Evolutionary conservation across 495 filamentous ascomycete genomes (phyloP).

Genomic region (Terfezia claveryi): DNA sequence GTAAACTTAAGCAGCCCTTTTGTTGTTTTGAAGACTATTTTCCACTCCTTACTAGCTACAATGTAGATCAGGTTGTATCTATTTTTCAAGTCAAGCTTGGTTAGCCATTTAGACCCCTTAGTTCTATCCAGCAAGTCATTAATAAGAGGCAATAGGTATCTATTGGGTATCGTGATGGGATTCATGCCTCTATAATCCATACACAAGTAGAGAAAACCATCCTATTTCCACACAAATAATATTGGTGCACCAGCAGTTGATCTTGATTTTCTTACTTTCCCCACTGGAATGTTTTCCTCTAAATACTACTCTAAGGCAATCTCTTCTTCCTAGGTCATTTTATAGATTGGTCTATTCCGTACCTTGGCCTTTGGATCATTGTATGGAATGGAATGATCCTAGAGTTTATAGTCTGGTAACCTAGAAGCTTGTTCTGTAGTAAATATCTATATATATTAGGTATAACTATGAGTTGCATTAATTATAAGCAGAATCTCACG

Average conservation of each 20-base stretch:
- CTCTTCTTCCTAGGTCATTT: neutral
- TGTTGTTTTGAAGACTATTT: conserved; percentile 4
- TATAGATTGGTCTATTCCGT: neutral
- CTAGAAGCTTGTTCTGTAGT: neutral
- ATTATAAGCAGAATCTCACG: no score
- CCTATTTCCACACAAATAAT: conserved; percentile 21
- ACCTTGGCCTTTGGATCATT: neutral
- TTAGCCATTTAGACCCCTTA: conserved; percentile 8
- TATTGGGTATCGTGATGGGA: neutral
- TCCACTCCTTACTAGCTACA: conserved; percentile 6
- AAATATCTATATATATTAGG: no score
- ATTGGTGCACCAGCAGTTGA: conserved; percentile 11
- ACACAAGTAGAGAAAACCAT: conserved; percentile 16
- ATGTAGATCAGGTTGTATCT: conserved; percentile 24
- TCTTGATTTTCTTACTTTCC: neutral
- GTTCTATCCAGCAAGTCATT: conserved; percentile 18
- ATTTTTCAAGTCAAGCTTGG: conserved; percentile 22
- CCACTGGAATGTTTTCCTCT: neutral
- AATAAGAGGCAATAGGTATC: conserved; percentile 21
- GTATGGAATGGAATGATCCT: neutral
- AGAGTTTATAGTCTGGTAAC: neutral
- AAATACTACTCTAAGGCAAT: neutral
- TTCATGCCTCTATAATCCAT: conserved; percentile 14
- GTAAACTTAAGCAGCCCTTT: conserved; percentile 17
- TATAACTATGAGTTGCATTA: no score